Evolutionary conservation across 805 yeast genomes (phyloP).

Genomic region (Monosporozyma solicola): DNA sequence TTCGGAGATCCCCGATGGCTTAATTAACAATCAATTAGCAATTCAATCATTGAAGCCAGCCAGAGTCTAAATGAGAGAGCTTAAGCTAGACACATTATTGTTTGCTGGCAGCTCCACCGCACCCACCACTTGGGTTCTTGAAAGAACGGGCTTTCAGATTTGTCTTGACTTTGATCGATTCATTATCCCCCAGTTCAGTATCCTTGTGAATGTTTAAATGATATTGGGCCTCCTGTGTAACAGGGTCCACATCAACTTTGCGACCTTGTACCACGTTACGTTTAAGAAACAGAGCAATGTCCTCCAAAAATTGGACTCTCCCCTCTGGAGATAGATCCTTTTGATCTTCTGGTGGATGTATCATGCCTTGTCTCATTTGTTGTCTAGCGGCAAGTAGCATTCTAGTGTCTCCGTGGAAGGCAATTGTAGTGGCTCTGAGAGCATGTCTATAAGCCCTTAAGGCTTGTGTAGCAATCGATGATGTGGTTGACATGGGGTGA

Average conservation of each 20-base stretch:
- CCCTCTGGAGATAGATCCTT: constrained; percentile 35
- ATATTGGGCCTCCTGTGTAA: constrained; percentile 13
- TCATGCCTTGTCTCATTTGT: constrained; percentile 46
- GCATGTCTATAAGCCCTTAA: constrained; percentile 52
- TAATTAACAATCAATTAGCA: not conserved
- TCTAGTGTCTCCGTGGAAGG: constrained; percentile 39
- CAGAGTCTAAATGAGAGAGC: not conserved
- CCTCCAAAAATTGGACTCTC: constrained; percentile 50
- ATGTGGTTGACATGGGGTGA: not conserved
- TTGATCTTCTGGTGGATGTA: constrained; percentile 38
- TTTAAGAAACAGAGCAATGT: constrained; percentile 59
- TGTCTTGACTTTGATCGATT: constrained; percentile 45
- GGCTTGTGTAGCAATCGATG: constrained; percentile 1
- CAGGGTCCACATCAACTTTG: constrained; percentile 22
- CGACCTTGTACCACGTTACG: constrained; percentile 84
- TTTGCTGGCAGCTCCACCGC: not conserved
- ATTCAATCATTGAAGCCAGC: too few species aligned
- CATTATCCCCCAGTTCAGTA: constrained; percentile 89
- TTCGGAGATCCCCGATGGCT: constrained; percentile 5
- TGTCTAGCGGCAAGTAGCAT: constrained; percentile 52
- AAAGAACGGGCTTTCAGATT: not conserved
- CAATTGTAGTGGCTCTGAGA: constrained; percentile 54
- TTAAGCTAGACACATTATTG: not conserved
- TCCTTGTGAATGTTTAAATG: constrained; percentile 63
- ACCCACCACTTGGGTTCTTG: not conserved